A percentile compares a stretch with the other conserved stretches of the same genome.
Evolutionary conservation across 768 basidiomycete genomes (phyloP).

Genomic region (Fomitopsis pulvina): DNA sequence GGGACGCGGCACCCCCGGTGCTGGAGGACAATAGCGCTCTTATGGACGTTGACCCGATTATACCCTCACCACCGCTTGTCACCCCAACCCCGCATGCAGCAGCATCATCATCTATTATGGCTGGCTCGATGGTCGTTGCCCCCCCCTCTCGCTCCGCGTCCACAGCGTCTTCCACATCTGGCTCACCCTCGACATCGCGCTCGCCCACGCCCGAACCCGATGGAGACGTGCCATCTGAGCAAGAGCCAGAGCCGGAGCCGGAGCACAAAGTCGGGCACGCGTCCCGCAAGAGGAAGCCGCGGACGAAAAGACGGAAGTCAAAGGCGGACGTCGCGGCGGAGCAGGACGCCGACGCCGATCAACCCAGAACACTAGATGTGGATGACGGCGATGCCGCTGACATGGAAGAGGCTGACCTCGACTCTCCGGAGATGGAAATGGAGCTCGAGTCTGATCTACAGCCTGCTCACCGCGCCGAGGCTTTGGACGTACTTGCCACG

Average conservation of each 20-base stretch:
- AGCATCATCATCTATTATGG: slow-evolving; percentile 44
- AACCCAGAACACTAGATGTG: slow-evolving; percentile 9
- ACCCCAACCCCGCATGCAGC: slow-evolving; percentile 29
- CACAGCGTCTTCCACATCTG: slow-evolving; percentile 27
- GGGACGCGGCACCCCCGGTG: slow-evolving; percentile 1
- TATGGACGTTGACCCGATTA: slow-evolving; percentile 20
- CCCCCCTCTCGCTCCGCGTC: slow-evolving; percentile 33
- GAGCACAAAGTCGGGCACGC: slow-evolving; percentile 9
- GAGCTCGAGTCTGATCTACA: slow-evolving; percentile 65
- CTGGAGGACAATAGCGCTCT: slow-evolving; percentile 1
- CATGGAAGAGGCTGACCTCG: slow-evolving; percentile 35
- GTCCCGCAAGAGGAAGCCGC: slow-evolving; percentile 10
- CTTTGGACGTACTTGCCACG: slow-evolving; percentile 77
- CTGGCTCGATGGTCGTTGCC: slow-evolving; percentile 33
- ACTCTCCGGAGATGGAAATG: slow-evolving; percentile 34
- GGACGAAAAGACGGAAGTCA: slow-evolving; percentile 9
- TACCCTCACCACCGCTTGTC: slow-evolving; percentile 17
- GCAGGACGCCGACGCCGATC: slow-evolving; percentile 23
- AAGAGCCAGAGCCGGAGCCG: slow-evolving; percentile 17
- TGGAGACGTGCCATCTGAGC: slow-evolving; percentile 13
- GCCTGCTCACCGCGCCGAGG: slow-evolving; percentile 79
- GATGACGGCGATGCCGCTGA: slow-evolving; percentile 27
- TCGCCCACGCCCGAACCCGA: slow-evolving; percentile 32
- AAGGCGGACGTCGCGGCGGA: slow-evolving; percentile 12
- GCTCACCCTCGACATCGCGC: slow-evolving; percentile 34